phyloP scores from a whole-genome alignment of 768 basidiomycete genomes.

The Termitomyces sp. region DNA sequence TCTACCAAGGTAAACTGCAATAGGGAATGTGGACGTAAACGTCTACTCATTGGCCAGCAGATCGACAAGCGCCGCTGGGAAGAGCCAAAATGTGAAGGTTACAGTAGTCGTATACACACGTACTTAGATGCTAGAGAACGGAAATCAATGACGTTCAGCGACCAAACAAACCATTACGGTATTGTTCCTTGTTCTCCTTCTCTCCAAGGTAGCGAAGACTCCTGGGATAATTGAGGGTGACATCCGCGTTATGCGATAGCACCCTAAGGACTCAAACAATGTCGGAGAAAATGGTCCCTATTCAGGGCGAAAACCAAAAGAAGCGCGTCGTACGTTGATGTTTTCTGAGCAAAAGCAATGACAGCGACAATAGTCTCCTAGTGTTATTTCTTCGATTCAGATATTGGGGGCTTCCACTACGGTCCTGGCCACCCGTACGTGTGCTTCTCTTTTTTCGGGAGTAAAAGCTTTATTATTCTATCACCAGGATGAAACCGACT shows the following conservation, averaged over 20 bases:
- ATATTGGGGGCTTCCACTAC: conserved; percentile 99
- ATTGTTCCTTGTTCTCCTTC: not conserved
- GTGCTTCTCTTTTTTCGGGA: not conserved
- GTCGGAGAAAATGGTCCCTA: conserved; percentile 52
- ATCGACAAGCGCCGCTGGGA: conserved; percentile 53
- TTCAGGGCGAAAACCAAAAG: conserved; percentile 70
- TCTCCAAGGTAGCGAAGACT: not conserved
- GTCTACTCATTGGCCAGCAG: conserved; percentile 19
- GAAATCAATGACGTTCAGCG: conserved; percentile 6
- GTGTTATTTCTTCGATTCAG: conserved; percentile 99
- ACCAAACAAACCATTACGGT: conserved; percentile 10
- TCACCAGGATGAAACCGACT: conserved; percentile 87
- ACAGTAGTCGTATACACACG: not conserved
- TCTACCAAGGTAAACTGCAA: conserved; percentile 53
- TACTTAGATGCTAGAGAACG: not conserved
- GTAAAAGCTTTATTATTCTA: conserved; percentile 9
- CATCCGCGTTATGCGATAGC: conserved; percentile 10
- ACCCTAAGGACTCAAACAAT: conserved; percentile 18
- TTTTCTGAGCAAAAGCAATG: conserved; percentile 8
- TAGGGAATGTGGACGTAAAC: conserved; percentile 5
- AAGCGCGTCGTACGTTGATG: conserved; percentile 76
- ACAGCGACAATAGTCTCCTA: conserved; percentile 24
- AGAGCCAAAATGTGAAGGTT: conserved; percentile 53
- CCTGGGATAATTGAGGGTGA: not conserved
- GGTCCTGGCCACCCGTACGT: conserved; percentile 89